phyloP scores from a whole-genome alignment of 2,329 filamentous ascomycete genomes.

The Pleomassaria siparia region DNA sequence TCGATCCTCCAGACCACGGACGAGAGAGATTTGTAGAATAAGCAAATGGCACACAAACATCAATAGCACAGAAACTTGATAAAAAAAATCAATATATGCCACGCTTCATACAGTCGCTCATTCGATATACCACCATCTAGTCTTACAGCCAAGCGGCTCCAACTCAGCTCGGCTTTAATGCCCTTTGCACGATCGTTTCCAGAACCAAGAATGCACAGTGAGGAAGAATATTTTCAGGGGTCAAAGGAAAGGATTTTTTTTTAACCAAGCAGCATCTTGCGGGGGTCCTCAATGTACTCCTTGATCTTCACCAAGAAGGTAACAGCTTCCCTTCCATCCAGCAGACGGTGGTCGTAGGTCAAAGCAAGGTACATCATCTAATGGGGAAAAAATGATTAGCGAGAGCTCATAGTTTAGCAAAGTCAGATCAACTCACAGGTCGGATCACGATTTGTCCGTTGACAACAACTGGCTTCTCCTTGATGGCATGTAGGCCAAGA shows the following conservation, averaged over 20 bases:
- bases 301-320: conserved; percentile 97
- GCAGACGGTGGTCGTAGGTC: conserved; percentile 94
- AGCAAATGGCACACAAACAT: background rate
- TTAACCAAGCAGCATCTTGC: conserved; percentile 74
- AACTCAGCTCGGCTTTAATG: background rate
- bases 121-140: background rate
- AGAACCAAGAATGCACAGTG: background rate
- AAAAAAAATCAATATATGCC: background rate
- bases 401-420: background rate
- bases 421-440: conserved; percentile 55
- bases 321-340: conserved; percentile 93
- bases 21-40: no score
- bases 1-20: no score
- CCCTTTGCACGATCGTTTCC: background rate
- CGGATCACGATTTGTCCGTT: conserved; percentile 94
- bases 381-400: conserved; percentile 14
- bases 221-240: background rate
- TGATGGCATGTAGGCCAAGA: conserved; percentile 92
- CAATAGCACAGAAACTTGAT: background rate
- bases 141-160: background rate
- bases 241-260: conserved; percentile 1
- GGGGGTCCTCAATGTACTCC: conserved; percentile 94
- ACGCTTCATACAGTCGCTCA: background rate
- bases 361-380: conserved; percentile 98
- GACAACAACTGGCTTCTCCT: conserved; percentile 85